Conservation (phyloP, 2,329 filamentous ascomycete species). For the Aureobasidium subglaciale region DNA sequence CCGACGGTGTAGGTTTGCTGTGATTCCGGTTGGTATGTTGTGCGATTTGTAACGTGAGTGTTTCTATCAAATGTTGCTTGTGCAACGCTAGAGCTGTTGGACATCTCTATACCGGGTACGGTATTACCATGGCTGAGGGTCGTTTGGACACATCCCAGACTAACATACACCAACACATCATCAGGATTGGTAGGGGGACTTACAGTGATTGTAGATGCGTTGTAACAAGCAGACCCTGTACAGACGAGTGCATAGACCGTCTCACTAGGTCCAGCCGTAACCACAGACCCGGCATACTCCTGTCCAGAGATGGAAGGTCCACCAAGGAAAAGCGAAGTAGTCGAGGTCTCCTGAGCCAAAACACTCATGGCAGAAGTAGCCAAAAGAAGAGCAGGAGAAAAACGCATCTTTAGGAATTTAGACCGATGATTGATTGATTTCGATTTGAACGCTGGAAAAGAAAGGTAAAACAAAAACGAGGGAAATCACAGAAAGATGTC, state of each 20-base stretch:
- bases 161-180: too few species aligned
- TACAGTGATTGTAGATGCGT: neutral
- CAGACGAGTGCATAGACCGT: neutral
- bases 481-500: too few species aligned
- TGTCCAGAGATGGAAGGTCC: neutral
- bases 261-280: neutral
- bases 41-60: too few species aligned
- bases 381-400: constrained; percentile 6
- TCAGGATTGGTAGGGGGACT: neutral
- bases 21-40: neutral
- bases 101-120: too few species aligned
- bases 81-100: too few species aligned
- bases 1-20: neutral
- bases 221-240: neutral
- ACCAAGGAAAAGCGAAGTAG: neutral
- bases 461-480: neutral
- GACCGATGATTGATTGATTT: neutral
- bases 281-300: neutral
- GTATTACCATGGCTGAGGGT: too few species aligned
- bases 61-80: too few species aligned
- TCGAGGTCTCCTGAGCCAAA: neutral
- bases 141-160: too few species aligned
- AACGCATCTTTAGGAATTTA: constrained; percentile 10
- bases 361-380: neutral
- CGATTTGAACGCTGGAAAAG: neutral